Evolutionary conservation across 805 yeast species (phyloP), one percentile per base, ranked within the genome.

Genomic region (Yarrowia sp.): DNA sequence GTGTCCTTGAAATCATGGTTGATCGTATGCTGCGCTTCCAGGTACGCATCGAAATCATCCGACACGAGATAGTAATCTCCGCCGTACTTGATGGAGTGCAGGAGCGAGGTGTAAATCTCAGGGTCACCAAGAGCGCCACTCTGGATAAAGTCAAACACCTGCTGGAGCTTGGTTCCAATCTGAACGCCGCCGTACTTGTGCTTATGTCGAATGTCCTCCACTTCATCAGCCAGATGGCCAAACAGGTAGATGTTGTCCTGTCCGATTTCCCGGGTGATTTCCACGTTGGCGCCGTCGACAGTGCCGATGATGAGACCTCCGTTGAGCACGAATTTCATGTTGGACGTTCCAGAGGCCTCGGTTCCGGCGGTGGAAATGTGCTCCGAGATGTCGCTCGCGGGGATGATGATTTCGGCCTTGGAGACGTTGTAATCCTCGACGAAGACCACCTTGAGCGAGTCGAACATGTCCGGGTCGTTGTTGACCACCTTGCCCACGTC

Each of bases 281-380:
- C 98, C 61, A 93, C 97, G 76, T 93, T 92, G 72, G 98, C 98
- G 76, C 98, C 98, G 77, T 92, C 98, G 72, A 92, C 97, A 12
- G 98, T 93, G 77, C 98, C 98, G 72, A 92, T 88, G 73, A 92
- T 90, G 72, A 92, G 84, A 64, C 98, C 98, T 79, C 97, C 98
- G 76, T 92, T 92, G 80, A 92, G 82, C 32, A 92, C 97, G 77
- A 92, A 92, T 81, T 92, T 92, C 98, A 92, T 92, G 82, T 92
- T 92, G 43, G 97, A 90, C 42, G 98, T 92, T 76, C 98, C 98
- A 0, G 96, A 89, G 26, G 97, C 98, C 78, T 92, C 98, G 38
- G 98, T 92, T 74, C 98, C 98, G 9, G 98, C 98, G 52, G 98
- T 92, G 14, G 97, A 92, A 73, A 92, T 92, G 80, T 92, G 98